Evolutionary conservation across 345 rosid species (phyloP), one percentile per base, ranked within the genome.

Genomic region (Euphorbia pulcherrima): DNA sequence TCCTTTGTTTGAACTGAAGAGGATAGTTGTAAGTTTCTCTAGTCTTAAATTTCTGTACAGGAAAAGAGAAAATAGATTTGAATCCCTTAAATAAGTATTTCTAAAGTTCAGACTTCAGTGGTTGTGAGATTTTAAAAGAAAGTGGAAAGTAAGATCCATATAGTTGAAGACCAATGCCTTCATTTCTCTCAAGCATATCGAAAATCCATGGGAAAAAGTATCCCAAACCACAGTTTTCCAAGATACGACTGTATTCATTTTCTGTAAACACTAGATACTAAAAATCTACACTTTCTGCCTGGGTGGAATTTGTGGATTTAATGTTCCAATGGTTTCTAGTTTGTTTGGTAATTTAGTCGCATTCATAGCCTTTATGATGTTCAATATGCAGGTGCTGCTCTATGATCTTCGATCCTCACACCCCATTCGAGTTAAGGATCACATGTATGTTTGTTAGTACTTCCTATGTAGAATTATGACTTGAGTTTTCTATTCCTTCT

Each of bases 341-440:
- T 26, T 9, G 16, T 46, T 68, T 71, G 39, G 11, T 41, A 4
- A 17, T 47, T 35, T n/a, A 4, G 21, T 59, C 60, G 17, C 12
- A 20, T 55, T 2, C 44, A 8, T 5, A 5, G 47, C 46, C 44
- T 47, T 46, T 41, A 62, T 62, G 27, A 55, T 64, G 60, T 75
- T 62, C 21, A 72, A 50, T 70, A 46, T 80, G 73, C 78, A 94
- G 99, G 97, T 94, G 64, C 78, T 94, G 77, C 74, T 94, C 64
- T 94, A 94, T 68, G 97, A 94, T 69, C 76, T 94, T 81, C 89
- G 97, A 68, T 85, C 99, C 40, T 88, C 99, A 51, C 68, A 85
- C 74, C 96, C 97, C 44, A 56, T 88, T 21, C 82, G 83, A 78
- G 76, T 91, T 71, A 91, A 86, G 80, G 97, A 94, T 81, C 99